phyloP scores from a whole-genome alignment of 2,329 filamentous ascomycete genomes.

The Trichoderma sp. region DNA sequence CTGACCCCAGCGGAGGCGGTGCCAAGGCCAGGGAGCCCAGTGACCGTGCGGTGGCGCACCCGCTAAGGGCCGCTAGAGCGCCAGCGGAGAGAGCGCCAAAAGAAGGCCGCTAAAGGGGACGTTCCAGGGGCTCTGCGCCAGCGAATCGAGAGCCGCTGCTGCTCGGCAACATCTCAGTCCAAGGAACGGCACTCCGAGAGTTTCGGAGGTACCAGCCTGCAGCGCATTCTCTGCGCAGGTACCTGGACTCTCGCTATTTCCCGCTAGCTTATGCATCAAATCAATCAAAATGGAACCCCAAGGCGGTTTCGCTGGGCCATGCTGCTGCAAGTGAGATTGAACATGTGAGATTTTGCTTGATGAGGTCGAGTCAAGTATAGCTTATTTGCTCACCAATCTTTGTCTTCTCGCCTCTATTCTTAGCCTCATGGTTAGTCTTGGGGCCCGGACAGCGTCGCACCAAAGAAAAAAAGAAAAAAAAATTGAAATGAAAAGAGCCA shows the following conservation, averaged over 20 bases:
- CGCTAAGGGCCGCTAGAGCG: conserved; percentile 19
- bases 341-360: conserved; percentile 19
- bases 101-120: conserved; percentile 7
- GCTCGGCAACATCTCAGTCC: not conserved
- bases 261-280: not conserved
- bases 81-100: conserved; percentile 25
- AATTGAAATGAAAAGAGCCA: not conserved
- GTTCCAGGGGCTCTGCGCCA: conserved; percentile 11
- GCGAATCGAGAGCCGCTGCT: conserved; percentile 5
- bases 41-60: conserved; percentile 21
- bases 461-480: not conserved
- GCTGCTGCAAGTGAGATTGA: conserved; percentile 22
- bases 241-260: not conserved
- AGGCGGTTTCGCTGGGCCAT: conserved; percentile 15
- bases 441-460: not conserved
- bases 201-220: conserved; percentile 2
- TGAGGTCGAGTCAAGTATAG: not conserved
- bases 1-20: conserved; percentile 13
- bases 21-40: conserved; percentile 26
- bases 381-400: conserved; percentile 25
- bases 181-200: not conserved
- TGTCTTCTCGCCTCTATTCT: conserved; percentile 11
- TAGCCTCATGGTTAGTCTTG: not conserved
- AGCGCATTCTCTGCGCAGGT: not conserved
- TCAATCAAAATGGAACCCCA: not conserved